These are phyloP conservation scores for Fraxinus dipetala DNA, from an alignment of 305 asterid genomes.

Conservation along the genomic window DNA sequence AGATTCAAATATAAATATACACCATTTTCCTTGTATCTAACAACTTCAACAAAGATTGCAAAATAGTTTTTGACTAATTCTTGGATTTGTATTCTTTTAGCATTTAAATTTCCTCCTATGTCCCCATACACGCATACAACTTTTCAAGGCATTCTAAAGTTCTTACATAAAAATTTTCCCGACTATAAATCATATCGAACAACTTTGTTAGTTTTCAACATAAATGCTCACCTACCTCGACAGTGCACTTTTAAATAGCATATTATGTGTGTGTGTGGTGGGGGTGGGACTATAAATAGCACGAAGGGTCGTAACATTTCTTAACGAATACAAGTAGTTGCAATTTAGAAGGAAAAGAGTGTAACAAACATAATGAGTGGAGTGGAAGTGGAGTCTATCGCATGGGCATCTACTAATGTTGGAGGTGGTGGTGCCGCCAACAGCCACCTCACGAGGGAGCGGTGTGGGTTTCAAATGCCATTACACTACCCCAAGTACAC, in stretches of 20 bases:
- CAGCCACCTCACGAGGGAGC: slow-evolving; percentile 12
- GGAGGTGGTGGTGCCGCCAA: slow-evolving; percentile 15
- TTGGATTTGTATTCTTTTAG: background rate
- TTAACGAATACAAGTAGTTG: background rate
- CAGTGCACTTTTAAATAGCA: background rate
- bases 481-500: slow-evolving; percentile 71
- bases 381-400: slow-evolving; percentile 37
- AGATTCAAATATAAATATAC: background rate
- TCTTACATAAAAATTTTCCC: slow-evolving; percentile 18
- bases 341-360: background rate
- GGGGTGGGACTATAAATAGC: slow-evolving; percentile 27
- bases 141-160: slow-evolving; percentile 25
- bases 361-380: slow-evolving; percentile 20
- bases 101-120: background rate
- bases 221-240: slow-evolving; percentile 28
- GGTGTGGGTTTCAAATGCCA: slow-evolving; percentile 64
- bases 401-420: slow-evolving; percentile 22
- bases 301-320: slow-evolving; percentile 3
- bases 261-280: background rate
- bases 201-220: background rate
- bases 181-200: slow-evolving; percentile 16
- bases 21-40: background rate
- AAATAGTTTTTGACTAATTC: background rate
- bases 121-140: slow-evolving; percentile 15
- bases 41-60: background rate